Conservation (phyloP, 345 rosid species). For the Crucihimalaya himalaica region DNA sequence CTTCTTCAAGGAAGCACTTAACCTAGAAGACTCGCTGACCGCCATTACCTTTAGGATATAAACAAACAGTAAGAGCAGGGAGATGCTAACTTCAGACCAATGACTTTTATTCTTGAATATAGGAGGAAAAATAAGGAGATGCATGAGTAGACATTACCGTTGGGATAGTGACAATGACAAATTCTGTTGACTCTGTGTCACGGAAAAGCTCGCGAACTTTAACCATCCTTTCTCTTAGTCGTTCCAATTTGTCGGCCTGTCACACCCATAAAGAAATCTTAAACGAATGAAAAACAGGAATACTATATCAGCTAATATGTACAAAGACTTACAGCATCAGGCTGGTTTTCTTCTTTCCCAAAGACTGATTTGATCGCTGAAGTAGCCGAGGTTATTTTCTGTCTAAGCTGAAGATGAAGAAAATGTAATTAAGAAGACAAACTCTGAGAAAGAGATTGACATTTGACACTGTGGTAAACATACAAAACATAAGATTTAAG, state of each 20-base stretch:
- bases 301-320: conserved; percentile 20
- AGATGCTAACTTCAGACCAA: not conserved
- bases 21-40: conserved; percentile 82
- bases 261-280: conserved; percentile 13
- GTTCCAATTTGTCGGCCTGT: conserved; percentile 87
- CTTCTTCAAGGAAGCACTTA: conserved; percentile 77
- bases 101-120: not conserved
- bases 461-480: conserved; percentile 3
- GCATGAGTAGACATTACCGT: conserved; percentile 52
- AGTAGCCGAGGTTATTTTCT: conserved; percentile 88
- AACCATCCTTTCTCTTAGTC: conserved; percentile 87
- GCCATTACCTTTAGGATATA: conserved; percentile 80
- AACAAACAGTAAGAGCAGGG: conserved; percentile 9
- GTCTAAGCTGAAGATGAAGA: conserved; percentile 68
- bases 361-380: conserved; percentile 95
- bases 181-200: conserved; percentile 86
- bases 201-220: conserved; percentile 97
- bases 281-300: conserved; percentile 19
- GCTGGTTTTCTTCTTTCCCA: conserved; percentile 67
- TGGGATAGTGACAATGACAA: conserved; percentile 94
- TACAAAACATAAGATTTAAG: not conserved
- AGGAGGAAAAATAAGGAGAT: conserved; percentile 17
- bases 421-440: conserved; percentile 9
- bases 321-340: conserved; percentile 64
- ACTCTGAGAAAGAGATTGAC: conserved; percentile 3